Conservation (phyloP, 2,329 filamentous ascomycete genomes). For the Stromatinia cepivora region DNA sequence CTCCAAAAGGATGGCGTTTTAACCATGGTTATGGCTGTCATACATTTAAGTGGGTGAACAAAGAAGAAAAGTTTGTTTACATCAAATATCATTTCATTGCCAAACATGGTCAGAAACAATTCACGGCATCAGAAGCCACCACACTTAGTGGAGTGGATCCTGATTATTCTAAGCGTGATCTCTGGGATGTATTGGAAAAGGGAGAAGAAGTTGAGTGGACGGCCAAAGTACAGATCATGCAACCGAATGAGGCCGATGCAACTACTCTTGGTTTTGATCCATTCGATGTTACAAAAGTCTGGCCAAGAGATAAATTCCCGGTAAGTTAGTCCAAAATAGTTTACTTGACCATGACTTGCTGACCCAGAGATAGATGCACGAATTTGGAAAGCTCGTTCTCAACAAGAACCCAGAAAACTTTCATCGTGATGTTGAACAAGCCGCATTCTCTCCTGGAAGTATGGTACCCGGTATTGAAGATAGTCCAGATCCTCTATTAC, state of each 20-base stretch:
- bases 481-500: constrained; percentile 66
- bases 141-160: constrained; percentile 38
- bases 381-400: constrained; percentile 54
- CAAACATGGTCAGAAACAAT: constrained; percentile 53
- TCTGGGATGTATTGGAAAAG: constrained; percentile 53
- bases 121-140: constrained; percentile 51
- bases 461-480: constrained; percentile 65
- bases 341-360: not conserved
- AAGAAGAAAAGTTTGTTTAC: constrained; percentile 55
- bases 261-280: constrained; percentile 53
- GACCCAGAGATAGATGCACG: constrained; percentile 14
- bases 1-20: constrained; percentile 53
- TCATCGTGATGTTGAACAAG: constrained; percentile 66
- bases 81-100: constrained; percentile 54
- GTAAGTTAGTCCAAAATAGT: constrained; percentile 18
- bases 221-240: constrained; percentile 54
- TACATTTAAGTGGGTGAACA: constrained; percentile 56
- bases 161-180: constrained; percentile 53
- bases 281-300: constrained; percentile 56
- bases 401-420: constrained; percentile 50
- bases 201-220: constrained; percentile 56
- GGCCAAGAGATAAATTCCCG: constrained; percentile 50
- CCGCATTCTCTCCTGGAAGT: constrained; percentile 65
- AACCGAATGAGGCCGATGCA: constrained; percentile 47
- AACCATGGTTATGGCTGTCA: constrained; percentile 57